Evolutionary conservation across 495 filamentous ascomycete genomes (phyloP).

Genomic region (Sabuloglossum arenarium): DNA sequence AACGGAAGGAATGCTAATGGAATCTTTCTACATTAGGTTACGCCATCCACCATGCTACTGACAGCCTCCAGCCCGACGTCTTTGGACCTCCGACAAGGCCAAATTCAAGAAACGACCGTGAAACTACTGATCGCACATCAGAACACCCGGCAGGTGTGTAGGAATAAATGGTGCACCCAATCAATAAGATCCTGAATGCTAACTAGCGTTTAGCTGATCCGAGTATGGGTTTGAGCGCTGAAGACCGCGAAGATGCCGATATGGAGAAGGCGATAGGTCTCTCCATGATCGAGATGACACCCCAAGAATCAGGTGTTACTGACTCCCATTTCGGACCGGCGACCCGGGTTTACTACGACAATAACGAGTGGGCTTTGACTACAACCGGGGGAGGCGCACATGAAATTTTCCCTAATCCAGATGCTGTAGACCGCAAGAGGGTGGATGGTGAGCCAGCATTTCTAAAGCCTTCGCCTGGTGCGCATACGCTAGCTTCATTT

Average conservation of each 20-base stretch:
- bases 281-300: slow-evolving; percentile 27
- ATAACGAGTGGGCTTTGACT: slow-evolving; percentile 60
- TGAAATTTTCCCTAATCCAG: slow-evolving; percentile 39
- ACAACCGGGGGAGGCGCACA: slow-evolving; percentile 25
- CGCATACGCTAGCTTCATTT: slow-evolving; percentile 41
- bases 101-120: slow-evolving; percentile 33
- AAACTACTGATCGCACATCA: slow-evolving; percentile 18
- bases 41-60: slow-evolving; percentile 34
- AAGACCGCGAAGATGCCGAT: slow-evolving; percentile 31
- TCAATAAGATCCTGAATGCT: slow-evolving; percentile 12
- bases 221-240: slow-evolving; percentile 23
- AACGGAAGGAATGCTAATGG: slow-evolving; percentile 4
- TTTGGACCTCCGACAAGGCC: slow-evolving; percentile 41
- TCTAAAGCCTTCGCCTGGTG: slow-evolving; percentile 38
- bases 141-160: slow-evolving; percentile 14
- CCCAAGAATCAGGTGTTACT: slow-evolving; percentile 37
- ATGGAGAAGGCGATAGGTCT: slow-evolving; percentile 33
- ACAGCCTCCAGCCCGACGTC: slow-evolving; percentile 21
- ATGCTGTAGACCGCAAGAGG: slow-evolving; percentile 38
- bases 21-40: slow-evolving; percentile 17
- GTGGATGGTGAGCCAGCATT: slow-evolving; percentile 41
- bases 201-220: slow-evolving; percentile 19
- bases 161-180: not conserved
- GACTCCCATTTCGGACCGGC: slow-evolving; percentile 42
- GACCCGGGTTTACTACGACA: slow-evolving; percentile 48